Evolutionary conservation across 2,329 filamentous ascomycete genomes (phyloP), one percentile per base, ranked within the genome.

Genomic region (Fusarium anthophilum): DNA sequence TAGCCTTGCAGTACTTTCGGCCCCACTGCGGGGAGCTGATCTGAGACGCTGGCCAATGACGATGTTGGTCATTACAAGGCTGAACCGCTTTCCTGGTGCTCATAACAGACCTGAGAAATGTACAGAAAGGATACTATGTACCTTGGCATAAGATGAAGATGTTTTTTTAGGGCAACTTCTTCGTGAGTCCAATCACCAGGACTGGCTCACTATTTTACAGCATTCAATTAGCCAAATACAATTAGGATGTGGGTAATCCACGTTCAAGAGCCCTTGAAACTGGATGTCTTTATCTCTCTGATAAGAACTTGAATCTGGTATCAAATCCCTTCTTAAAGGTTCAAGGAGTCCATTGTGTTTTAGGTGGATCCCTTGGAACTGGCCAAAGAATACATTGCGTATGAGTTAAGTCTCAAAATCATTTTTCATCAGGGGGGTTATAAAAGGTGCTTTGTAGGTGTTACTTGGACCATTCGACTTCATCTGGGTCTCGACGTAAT

Each of bases 11-110:
- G 39, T 14, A 18, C 6, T 4, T 18, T 13, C 3, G 17, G 51
- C 68, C 69, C 78, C 78, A 77, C 77, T 73, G 74, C 73, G 77
- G 77, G 72, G 73, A 59, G 38, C 22, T 37, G 12, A 20, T 43
- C 20, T 63, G 43, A 24, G 9, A 3, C 3, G 3, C 3, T 2
- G 7, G 9, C 72, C 68, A 77, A 75, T 78, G 9, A 64, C 4
- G 3, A 10, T 10, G 8, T 6, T 10, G 3, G 6, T 15, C 10
- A 11, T 2, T 14, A 30, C 77, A 58, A 80, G 78, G 78, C 78
- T 80, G 75, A 63, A 8, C 12, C 47, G 44, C 14, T 4, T 24
- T 26, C 24, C 13, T 56, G 30, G n/a, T 43, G 30, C 32, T 38
- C 28, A 20, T 24, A 18, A 18, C 28, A 26, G 15, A 28, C 51